A percentile compares a stretch with the other conserved stretches of the same genome.
phyloP scores from a whole-genome alignment of 306 rosid genomes.

The Glycine soja region DNA sequence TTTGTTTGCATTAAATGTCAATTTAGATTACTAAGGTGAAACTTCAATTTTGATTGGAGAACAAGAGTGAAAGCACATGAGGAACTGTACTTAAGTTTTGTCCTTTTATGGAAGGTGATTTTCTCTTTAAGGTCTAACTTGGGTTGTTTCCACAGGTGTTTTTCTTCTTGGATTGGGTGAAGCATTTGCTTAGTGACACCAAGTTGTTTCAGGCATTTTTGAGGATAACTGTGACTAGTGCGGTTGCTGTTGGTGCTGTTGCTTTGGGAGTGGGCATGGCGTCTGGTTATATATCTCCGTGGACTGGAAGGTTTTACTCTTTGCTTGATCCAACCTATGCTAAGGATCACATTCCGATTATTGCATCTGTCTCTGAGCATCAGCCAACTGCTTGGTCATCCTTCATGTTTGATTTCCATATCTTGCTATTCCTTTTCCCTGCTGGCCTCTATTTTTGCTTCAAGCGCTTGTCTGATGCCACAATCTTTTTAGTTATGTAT shows the following conservation, averaged over 20 bases:
- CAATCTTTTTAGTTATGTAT: slow-evolving; percentile 94
- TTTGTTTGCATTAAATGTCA: background rate
- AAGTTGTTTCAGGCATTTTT: slow-evolving; percentile 87
- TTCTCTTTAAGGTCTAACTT: slow-evolving; percentile 36
- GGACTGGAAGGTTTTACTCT: slow-evolving; percentile 99
- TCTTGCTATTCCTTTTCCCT: slow-evolving; percentile 92
- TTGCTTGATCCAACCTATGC: slow-evolving; percentile 98
- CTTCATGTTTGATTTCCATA: slow-evolving; percentile 98
- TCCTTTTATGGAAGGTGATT: background rate
- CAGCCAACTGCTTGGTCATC: slow-evolving; percentile 99
- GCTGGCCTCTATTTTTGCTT: slow-evolving; percentile 99
- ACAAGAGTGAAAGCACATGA: background rate
- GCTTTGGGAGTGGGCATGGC: slow-evolving; percentile 96
- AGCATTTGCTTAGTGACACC: slow-evolving; percentile 75
- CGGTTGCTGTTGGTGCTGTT: slow-evolving; percentile 77
- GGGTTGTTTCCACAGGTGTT: slow-evolving; percentile 65
- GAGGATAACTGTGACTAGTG: slow-evolving; percentile 91
- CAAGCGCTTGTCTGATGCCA: slow-evolving; percentile 98
- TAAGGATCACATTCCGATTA: slow-evolving; percentile 96
- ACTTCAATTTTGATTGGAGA: background rate
- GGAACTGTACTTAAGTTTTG: background rate
- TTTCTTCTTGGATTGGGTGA: slow-evolving; percentile 95
- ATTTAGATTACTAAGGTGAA: background rate
- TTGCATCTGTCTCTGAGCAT: slow-evolving; percentile 99
- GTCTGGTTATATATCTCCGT: slow-evolving; percentile 97